A percentile compares a stretch with the other conserved stretches of the same genome.
Conservation (phyloP, 345 rosid genomes). For the Eucalyptus polyanthemos region DNA sequence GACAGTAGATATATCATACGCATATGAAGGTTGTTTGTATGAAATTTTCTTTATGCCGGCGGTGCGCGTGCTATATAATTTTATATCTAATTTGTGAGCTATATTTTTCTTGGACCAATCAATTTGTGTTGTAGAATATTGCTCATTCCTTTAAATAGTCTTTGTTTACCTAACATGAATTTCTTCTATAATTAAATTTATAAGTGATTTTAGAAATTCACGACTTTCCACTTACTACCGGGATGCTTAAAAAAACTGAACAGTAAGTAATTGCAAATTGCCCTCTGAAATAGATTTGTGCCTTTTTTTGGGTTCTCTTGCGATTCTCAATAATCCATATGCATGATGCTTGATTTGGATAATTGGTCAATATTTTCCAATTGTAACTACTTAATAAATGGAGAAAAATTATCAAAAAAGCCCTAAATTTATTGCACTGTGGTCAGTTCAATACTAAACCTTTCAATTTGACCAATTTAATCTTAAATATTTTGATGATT, state of each 20-base stretch:
- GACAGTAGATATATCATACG: neutral
- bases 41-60: neutral
- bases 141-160: neutral
- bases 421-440: fast-evolving
- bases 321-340: neutral
- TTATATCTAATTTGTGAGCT: neutral
- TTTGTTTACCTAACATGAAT: neutral
- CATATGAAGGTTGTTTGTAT: neutral
- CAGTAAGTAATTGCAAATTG: neutral
- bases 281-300: neutral
- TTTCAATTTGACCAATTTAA: too few relatives aligned
- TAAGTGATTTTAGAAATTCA: neutral
- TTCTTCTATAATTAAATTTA: neutral
- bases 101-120: neutral
- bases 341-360: neutral
- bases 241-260: neutral
- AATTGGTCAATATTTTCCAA: neutral
- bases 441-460: neutral
- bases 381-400: neutral
- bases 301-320: neutral
- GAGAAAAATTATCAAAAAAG: neutral
- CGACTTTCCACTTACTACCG: neutral
- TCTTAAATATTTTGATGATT: neutral
- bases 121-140: neutral
- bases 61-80: neutral